Evolutionary conservation across 2,329 filamentous ascomycete species (phyloP).

Genomic region (Botrytis elliptica): DNA sequence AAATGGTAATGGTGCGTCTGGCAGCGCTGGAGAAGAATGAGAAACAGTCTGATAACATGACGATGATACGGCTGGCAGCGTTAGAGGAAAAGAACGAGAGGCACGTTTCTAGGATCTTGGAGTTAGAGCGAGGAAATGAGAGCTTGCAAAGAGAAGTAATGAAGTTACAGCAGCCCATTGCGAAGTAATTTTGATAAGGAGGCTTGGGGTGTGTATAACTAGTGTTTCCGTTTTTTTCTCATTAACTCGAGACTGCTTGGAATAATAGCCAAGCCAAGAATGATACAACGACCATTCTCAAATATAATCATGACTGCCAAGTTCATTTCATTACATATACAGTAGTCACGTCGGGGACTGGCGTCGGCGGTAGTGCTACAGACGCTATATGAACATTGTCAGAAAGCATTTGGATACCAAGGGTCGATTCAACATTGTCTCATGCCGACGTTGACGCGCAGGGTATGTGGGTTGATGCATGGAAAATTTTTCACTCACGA

Average conservation of each 20-base stretch:
- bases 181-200: neutral
- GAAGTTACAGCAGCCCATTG: neutral
- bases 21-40: neutral
- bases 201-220: neutral
- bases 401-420: neutral
- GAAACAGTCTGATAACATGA: neutral
- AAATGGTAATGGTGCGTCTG: neutral
- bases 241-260: neutral
- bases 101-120: neutral
- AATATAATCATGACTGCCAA: neutral
- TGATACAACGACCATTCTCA: rapidly evolving
- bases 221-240: neutral
- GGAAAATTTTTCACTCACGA: too few relatives aligned
- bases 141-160: neutral
- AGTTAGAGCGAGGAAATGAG: neutral
- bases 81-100: neutral
- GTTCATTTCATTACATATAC: neutral
- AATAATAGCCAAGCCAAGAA: neutral
- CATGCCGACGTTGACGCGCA: neutral
- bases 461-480: neutral
- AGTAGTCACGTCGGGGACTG: neutral
- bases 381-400: neutral
- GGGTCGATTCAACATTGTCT: neutral
- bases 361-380: neutral
- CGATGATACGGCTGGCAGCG: neutral